Percentiles rank a stretch among this genome's conserved stretches.
Conservation (phyloP, 768 basidiomycete species). For the Tulasnella calospora region DNA sequence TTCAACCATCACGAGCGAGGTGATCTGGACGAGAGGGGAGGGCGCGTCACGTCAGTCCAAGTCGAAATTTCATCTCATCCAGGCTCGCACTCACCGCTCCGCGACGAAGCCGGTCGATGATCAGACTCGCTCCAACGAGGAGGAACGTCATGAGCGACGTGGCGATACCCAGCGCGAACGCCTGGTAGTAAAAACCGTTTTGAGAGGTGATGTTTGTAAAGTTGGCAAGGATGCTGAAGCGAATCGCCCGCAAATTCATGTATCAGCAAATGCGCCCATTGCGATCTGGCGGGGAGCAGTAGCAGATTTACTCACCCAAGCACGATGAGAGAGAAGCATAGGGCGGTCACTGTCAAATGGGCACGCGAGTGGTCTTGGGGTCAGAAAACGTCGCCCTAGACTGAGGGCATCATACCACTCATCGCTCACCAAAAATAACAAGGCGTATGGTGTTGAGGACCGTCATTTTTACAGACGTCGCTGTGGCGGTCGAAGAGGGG, state of each 20-base stretch:
- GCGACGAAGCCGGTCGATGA: neutral
- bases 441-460: neutral
- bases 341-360: neutral
- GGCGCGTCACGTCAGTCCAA: neutral
- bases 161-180: neutral
- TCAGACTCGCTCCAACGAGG: neutral
- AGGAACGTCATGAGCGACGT: neutral
- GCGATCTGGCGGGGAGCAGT: neutral
- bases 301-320: neutral
- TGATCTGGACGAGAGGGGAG: neutral
- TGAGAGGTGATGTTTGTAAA: neutral
- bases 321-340: neutral
- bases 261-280: neutral
- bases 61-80: neutral
- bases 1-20: slow-evolving; percentile 3
- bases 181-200: neutral
- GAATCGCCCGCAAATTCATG: neutral
- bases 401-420: neutral
- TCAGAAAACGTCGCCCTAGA: neutral
- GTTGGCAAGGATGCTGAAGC: neutral
- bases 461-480: neutral
- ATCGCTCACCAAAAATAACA: neutral
- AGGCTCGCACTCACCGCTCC: neutral
- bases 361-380: neutral
- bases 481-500: neutral